Evolutionary conservation across 768 basidiomycete species (phyloP), one percentile per base, ranked within the genome.

Genomic region (Pisolithus tinctorius): DNA sequence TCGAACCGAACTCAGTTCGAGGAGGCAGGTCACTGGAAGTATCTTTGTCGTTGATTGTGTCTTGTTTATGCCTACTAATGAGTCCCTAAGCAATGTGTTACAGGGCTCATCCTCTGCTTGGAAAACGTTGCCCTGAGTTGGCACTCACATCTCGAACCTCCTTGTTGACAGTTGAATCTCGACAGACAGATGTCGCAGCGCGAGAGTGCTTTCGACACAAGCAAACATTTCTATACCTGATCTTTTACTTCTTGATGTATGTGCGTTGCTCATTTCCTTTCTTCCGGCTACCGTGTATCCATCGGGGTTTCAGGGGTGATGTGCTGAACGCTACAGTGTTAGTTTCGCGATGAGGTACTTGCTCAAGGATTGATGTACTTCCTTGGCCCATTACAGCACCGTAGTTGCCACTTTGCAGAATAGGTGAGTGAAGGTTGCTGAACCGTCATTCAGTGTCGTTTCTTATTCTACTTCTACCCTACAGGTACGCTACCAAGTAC

Each of bases 241-340:
- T 85, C 6, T 86, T 86, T 57, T 88, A 86, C 65, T 87, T 88
- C 64, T 71, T 88, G 26, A 86, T 88, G 83, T 83, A 58, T 49
- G 82, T 69, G 2, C 20, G 20, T 40, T 17, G 6, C 23, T 5
- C 39, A n/a, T 41, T 8, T 39, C 2, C 7, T 20, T 25, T 34
- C 20, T 11, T 39, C 37, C 17, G 25, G 48, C 27, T 52, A 38
- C 14, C 34, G 34, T 47, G 27, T 38, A n/a, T 25, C 17, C 2
- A 17, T 27, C 11, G 4, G 20, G 47, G 26, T 27, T 40, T 16
- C 50, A 86, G 83, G 83, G 84, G 84, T 27, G 85, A 87, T 61
- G 83, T 86, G 2, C 64, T 87, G 38, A 87, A 87, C 60, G 87
- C 86, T 0, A 81, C 83, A 37, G 82, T 86, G 85, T 86, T 66